Percentiles rank a stretch among this genome's conserved stretches.
These are phyloP conservation scores for Solanum bulbocastanum DNA, from an alignment of 257 asterid species.

Conservation along the genomic window DNA sequence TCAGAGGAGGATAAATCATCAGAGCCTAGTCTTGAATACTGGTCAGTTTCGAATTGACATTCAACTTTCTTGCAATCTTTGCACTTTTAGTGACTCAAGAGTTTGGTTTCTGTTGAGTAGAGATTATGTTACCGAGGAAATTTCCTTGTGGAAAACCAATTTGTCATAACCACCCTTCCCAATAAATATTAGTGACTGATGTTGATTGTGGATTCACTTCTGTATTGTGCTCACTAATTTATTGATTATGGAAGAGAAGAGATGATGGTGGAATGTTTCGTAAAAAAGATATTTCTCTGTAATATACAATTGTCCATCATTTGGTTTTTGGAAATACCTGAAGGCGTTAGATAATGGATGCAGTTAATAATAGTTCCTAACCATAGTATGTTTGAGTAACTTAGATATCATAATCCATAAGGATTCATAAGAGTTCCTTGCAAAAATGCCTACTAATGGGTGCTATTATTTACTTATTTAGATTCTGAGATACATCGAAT, in stretches of 20 bases:
- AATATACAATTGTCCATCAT: not conserved
- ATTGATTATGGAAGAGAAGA: not conserved
- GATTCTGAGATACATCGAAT: not conserved
- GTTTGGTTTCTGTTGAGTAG: not conserved
- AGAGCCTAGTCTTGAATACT: constrained; percentile 93
- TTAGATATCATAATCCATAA: not conserved
- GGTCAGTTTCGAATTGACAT: constrained; percentile 38
- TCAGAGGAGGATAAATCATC: constrained; percentile 99
- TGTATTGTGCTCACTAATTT: not conserved
- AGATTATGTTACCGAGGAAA: not conserved
- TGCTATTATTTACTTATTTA: not conserved
- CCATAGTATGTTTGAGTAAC: not conserved
- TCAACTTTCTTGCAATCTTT: not conserved
- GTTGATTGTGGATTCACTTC: not conserved
- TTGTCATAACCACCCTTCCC: not conserved
- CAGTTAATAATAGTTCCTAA: not conserved
- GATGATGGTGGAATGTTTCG: not conserved
- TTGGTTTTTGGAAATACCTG: not conserved
- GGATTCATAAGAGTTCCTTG: not conserved
- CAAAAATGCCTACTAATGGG: not conserved
- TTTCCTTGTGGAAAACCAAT: not conserved
- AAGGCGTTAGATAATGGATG: not conserved
- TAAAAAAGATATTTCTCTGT: not conserved
- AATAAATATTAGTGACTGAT: not conserved
- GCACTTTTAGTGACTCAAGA: not conserved